A percentile compares a stretch with the other conserved stretches of the same genome.
phyloP scores from a whole-genome alignment of 805 yeast species.

The Hanseniaspora nectarophila region DNA sequence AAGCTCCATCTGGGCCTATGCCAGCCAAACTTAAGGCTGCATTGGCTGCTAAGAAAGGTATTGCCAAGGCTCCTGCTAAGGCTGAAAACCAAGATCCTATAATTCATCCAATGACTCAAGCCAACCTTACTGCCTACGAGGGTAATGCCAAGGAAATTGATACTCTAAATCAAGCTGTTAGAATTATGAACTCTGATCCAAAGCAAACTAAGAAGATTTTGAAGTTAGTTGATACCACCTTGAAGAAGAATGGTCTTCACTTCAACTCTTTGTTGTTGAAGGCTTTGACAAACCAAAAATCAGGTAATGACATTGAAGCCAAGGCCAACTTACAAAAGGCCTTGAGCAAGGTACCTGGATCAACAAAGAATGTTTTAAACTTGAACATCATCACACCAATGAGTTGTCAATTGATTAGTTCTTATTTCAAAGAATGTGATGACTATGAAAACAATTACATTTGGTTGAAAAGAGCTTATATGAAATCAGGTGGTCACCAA shows the following conservation, averaged over 20 bases:
- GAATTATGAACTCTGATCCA: constrained; percentile 50
- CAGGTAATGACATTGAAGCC: constrained; percentile 54
- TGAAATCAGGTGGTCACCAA: constrained; percentile 38
- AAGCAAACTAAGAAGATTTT: constrained; percentile 81
- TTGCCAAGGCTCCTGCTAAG: not conserved
- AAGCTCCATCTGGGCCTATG: constrained; percentile 10
- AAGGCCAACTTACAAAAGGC: constrained; percentile 51
- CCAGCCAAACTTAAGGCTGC: constrained; percentile 14
- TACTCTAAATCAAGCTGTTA: constrained; percentile 68
- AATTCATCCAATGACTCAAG: constrained; percentile 1
- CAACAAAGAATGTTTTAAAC: constrained; percentile 40
- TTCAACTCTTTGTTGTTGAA: constrained; percentile 77
- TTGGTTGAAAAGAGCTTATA: constrained; percentile 63
- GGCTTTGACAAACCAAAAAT: constrained; percentile 53
- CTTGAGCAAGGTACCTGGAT: constrained; percentile 39
- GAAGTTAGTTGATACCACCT: constrained; percentile 57
- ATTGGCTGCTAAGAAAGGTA: constrained; percentile 12
- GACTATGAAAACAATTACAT: constrained; percentile 66
- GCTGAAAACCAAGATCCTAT: constrained; percentile 4
- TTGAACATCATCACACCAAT: constrained; percentile 44
- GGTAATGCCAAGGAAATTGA: constrained; percentile 52
- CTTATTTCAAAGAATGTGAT: constrained; percentile 59
- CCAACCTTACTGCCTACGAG: constrained; percentile 5
- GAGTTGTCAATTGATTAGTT: constrained; percentile 46
- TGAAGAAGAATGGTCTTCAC: constrained; percentile 65